These are phyloP conservation scores for Mycena capillaripes DNA, from an alignment of 768 basidiomycete species.

Conservation along the genomic window DNA sequence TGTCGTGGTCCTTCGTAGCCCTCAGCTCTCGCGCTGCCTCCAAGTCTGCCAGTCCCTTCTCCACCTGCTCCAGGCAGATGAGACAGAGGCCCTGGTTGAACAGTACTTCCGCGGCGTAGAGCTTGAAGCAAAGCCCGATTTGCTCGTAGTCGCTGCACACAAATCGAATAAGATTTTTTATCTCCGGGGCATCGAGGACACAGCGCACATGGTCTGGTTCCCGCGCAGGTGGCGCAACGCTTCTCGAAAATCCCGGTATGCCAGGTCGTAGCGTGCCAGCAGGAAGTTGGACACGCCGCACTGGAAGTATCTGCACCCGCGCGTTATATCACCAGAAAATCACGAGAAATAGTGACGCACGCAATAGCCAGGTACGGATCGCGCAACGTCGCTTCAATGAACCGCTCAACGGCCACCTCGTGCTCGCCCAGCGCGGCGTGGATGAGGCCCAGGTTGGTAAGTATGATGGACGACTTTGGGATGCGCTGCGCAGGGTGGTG, in stretches of 20 bases:
- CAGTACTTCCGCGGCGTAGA: conserved; percentile 89
- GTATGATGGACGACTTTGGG: conserved; percentile 1
- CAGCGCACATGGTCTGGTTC: conserved; percentile 83
- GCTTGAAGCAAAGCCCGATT: conserved; percentile 90
- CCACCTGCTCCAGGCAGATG: conserved; percentile 75
- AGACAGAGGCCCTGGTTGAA: conserved; percentile 90
- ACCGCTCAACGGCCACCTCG: conserved; percentile 12
- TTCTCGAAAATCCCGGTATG: conserved; percentile 87
- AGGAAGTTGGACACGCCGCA: conserved; percentile 94
- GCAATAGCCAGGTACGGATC: conserved; percentile 66
- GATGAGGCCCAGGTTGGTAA: conserved; percentile 24
- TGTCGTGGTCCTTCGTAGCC: conserved; percentile 84
- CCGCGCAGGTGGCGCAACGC: conserved; percentile 85
- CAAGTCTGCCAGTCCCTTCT: conserved; percentile 81
- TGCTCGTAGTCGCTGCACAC: conserved; percentile 87
- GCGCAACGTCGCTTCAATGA: conserved; percentile 13
- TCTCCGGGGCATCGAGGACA: conserved; percentile 19
- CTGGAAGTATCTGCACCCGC: conserved; percentile 79
- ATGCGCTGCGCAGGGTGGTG: background rate
- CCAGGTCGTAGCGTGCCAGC: conserved; percentile 79
- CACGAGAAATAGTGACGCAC: conserved; percentile 46
- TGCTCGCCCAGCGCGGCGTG: conserved; percentile 14
- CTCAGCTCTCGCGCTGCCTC: conserved; percentile 77
- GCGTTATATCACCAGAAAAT: background rate
- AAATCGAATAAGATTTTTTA: conserved; percentile 12